Conservation (phyloP, 2,329 filamentous ascomycete species). For the Elsinoe arachidis region DNA sequence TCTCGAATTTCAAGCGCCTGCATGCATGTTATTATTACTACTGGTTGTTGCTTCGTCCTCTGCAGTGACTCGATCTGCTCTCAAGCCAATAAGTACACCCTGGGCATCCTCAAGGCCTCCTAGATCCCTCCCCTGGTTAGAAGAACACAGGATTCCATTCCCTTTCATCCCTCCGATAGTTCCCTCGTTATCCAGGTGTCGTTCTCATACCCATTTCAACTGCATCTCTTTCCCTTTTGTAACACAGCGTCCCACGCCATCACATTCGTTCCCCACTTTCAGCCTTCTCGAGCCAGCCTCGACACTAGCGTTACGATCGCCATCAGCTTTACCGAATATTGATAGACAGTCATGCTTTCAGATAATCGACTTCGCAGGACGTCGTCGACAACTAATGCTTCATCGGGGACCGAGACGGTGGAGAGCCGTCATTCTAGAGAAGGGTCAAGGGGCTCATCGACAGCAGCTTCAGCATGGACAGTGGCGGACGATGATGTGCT, state of each 20-base stretch:
- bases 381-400: constrained; percentile 5
- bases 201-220: neutral
- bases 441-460: neutral
- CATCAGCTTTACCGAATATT: neutral
- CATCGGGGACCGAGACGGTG: constrained; percentile 1
- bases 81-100: constrained; percentile 3
- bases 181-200: neutral
- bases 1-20: neutral
- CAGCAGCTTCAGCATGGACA: constrained; percentile 51
- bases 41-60: neutral
- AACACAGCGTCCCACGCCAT: neutral
- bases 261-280: constrained; percentile 8
- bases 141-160: neutral
- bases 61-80: neutral
- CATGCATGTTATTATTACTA: neutral
- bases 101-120: neutral
- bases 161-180: neutral
- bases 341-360: neutral
- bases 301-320: constrained; percentile 1
- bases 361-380: constrained; percentile 3
- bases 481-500: constrained; percentile 65
- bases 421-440: neutral
- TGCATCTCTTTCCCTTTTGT: constrained; percentile 8
- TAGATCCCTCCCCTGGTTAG: neutral
- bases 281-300: constrained; percentile 7